Base-by-base conservation (phyloP, 495 filamentous ascomycete genomes). In the Hyaloscypha hepaticicola region DNA sequence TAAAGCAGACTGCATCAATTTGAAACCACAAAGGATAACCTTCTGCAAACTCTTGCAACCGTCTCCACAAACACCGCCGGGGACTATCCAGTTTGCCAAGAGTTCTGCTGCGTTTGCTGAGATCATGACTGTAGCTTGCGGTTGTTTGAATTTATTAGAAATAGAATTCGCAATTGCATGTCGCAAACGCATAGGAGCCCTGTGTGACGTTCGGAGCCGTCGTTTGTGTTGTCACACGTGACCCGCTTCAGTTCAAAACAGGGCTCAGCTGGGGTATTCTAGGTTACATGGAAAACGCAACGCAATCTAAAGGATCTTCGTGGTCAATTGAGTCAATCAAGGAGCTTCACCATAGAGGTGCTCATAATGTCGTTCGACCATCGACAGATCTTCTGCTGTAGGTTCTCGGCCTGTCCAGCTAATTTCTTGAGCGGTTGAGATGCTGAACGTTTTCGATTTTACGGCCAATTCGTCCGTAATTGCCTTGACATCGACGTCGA, bases 381-480 rank as follows among this genome's bases (percentile, higher is more conserved):
- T 6, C 3, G 58, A 38, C 52, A 72, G 33, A 21, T 67, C 67
- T 24, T 72, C 58, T 50, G 60, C 61, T 19, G 56, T 68, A 24
- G 70, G 70, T 28, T 63, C 52, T 33, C 45, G 49, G 12, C 70
- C 70, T 22, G 61, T 69, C 66, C 70, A 71, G 48, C 25, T 19
- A 53, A 14, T 0, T 19, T 45, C 9, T 8, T 55, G 58, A 19
- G 24, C 29, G 31, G 27, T 22, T 22, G 55, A n/a, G 25, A 50
- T 25, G 27, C 57, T 57, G 55, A 69, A 63, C 0, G 26, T 9
- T 29, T 60, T 60, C 9, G 59, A 63, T 21, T 90, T 88, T 60
- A 88, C 77, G 49, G 78, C 81, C 48, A 98, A 79, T 73, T 90
- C 84, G 70, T 85, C 81, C 3, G 93, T 96, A 49, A 96, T 84